Percentiles rank a stretch among this genome's conserved stretches.
Evolutionary conservation across 148 eudicot genomes (phyloP).

Genomic region (Beta vulgaris): DNA sequence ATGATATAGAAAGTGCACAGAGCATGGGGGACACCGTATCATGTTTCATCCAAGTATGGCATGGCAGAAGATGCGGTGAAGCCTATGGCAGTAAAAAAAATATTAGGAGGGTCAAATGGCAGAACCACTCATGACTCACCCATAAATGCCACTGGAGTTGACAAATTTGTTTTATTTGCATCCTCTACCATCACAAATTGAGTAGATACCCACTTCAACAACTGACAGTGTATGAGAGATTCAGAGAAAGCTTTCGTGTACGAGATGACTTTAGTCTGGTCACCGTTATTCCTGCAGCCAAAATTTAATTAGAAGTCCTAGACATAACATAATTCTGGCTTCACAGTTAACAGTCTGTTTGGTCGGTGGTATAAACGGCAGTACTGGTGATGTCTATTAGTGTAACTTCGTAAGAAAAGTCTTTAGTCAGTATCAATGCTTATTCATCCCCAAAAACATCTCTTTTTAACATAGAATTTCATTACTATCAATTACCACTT

Average conservation of each 20-base stretch:
- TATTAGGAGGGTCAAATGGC: neutral
- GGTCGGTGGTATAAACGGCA: too few species aligned
- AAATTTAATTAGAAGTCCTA: neutral
- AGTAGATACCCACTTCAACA: slow-evolving; percentile 46
- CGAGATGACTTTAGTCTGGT: slow-evolving; percentile 38
- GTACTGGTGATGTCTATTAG: too few species aligned
- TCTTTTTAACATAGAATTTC: too few species aligned
- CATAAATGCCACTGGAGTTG: slow-evolving; percentile 62
- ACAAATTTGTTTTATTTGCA: slow-evolving; percentile 32
- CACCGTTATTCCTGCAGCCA: slow-evolving; percentile 47
- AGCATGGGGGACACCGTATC: neutral
- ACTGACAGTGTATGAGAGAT: slow-evolving; percentile 49
- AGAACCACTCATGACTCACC: slow-evolving; percentile 58
- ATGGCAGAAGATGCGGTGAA: slow-evolving; percentile 17
- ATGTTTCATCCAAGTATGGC: neutral
- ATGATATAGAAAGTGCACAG: neutral
- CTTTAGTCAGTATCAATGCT: too few species aligned
- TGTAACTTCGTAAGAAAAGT: too few species aligned
- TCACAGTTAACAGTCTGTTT: too few species aligned
- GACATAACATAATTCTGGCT: slow-evolving; percentile 13
- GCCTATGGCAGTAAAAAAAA: neutral
- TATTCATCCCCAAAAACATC: too few species aligned
- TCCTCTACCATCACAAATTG: slow-evolving; percentile 36
- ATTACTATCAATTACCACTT: too few species aligned
- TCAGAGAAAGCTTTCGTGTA: slow-evolving; percentile 55